Base-by-base conservation (phyloP, 192 early-diverging fungal species). In the Radiomyces spectabilis region DNA sequence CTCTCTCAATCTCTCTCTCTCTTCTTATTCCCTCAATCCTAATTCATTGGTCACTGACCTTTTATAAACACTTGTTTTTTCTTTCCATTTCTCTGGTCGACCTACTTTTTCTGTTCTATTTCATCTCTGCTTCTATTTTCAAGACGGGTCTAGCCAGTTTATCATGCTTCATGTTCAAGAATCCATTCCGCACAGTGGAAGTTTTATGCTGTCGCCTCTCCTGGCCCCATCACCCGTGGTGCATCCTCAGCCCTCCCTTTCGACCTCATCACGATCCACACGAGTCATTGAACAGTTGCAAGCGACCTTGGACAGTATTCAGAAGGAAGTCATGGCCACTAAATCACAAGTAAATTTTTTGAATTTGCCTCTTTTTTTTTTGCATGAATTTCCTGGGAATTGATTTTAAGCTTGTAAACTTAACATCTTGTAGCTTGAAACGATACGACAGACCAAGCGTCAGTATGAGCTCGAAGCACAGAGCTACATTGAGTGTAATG, bases 101-200 rank as follows among this genome's bases (percentile, higher is more conserved):
- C n/a, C n/a, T n/a, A n/a, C n/a, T n/a, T n/a, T n/a, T n/a, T n/a
- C n/a, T n/a, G n/a, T n/a, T n/a, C n/a, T n/a, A n/a, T n/a, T n/a
- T n/a, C n/a, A n/a, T n/a, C n/a, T n/a, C n/a, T n/a, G n/a, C n/a
- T n/a, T n/a, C n/a, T n/a, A n/a, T n/a, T n/a, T n/a, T n/a, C n/a
- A n/a, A n/a, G n/a, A n/a, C n/a, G n/a, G n/a, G n/a, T n/a, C n/a
- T n/a, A n/a, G n/a, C n/a, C n/a, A n/a, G n/a, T n/a, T n/a, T n/a
- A n/a, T n/a, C n/a, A 48, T 48, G 46, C 29, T 48, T 30, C 46
- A 48, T 27, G 21, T 48, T 31, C 46, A 48, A 48, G 46, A 48
- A 22, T 21, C 9, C 12, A 16, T 48, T 27, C 46, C 46, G 12
- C 46, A 48, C 15, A 48, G 46, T 27, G 30, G 30, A 15, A 48